These are phyloP conservation scores for Blastocystis sp. DNA, from an alignment of 352 stramenopile species.

Conservation along the genomic window DNA sequence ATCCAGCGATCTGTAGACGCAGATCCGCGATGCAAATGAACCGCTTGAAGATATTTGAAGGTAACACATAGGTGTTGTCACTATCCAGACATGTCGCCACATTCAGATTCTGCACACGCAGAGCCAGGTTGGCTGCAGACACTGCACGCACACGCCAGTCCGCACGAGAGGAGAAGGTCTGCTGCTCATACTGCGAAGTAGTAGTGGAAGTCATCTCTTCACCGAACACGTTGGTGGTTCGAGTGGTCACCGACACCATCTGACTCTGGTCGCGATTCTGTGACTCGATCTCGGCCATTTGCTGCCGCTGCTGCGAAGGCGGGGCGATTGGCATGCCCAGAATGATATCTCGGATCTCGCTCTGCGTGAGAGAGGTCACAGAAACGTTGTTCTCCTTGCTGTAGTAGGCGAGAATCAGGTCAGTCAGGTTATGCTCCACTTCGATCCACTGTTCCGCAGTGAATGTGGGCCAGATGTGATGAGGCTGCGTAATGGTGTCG, in stretches of 20 bases:
- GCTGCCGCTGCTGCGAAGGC: constrained; percentile 94
- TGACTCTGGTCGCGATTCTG: constrained; percentile 93
- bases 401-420: constrained; percentile 98
- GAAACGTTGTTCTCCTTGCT: constrained; percentile 99
- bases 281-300: constrained; percentile 98
- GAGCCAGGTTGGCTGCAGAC: constrained; percentile 92
- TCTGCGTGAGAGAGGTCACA: constrained; percentile 96
- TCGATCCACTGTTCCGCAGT: constrained; percentile 99
- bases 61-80: constrained; percentile 93
- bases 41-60: constrained; percentile 98
- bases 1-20: constrained; percentile 91
- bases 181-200: constrained; percentile 96
- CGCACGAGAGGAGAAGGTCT: constrained; percentile 97
- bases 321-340: constrained; percentile 99
- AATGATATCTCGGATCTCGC: constrained; percentile 99
- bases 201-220: constrained; percentile 99
- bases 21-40: constrained; percentile 96
- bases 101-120: constrained; percentile 99
- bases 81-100: constrained; percentile 76
- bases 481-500: constrained; percentile 93
- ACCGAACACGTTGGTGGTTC: constrained; percentile 97
- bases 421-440: constrained; percentile 96
- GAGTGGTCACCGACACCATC: constrained; percentile 94
- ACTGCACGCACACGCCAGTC: constrained; percentile 98
- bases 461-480: constrained; percentile 97